Base-by-base conservation (phyloP, 1,139 yeast genomes). In the Suhomyces bolitotheri region DNA sequence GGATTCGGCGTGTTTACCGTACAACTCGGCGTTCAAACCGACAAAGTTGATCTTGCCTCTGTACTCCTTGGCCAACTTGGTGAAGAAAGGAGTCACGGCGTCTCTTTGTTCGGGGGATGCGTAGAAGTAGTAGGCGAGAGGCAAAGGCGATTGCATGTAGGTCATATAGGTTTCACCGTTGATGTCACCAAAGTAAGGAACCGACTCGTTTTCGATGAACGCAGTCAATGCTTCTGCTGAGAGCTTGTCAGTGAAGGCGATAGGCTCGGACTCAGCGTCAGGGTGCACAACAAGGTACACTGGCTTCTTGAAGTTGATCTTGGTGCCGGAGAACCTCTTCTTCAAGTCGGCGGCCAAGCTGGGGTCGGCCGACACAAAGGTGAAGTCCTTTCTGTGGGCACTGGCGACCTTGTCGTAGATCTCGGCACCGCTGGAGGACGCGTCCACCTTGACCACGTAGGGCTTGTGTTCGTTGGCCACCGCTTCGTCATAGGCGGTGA, bases 131-230 rank as follows among this genome's bases (percentile, higher is more conserved):
- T 89, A 92, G 40, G 88, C 94, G 51, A 92, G 68, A 47, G 98
- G 98, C 36, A 80, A 53, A 29, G 80, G 76, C 36, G 89, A 69
- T 40, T 76, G 65, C 76, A 87, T 78, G 70, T 90, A 92, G 38
- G 73, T 60, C 63, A 76, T 69, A 74, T 84, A 92, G 46, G 95
- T 84, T 41, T 78, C 74, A 49, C 95, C 92, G 55, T 82, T 80
- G 47, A 92, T 80, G 62, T 90, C 97, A 54, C 97, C 97, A 54
- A 92, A 83, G 57, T 78, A 76, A 42, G 98, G 97, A 57, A 86
- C 76, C 32, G 85, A 66, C 69, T 90, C 95, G 44, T 70, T 66
- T 42, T 71, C 66, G 50, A 87, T 64, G 66, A 88, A 89, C 25
- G 66, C 64, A 31, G 60, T 57, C 46, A 90, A 65, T 15, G 60